phyloP scores from a whole-genome alignment of 1,139 yeast species.

The Torulaspora pretoriensis region DNA sequence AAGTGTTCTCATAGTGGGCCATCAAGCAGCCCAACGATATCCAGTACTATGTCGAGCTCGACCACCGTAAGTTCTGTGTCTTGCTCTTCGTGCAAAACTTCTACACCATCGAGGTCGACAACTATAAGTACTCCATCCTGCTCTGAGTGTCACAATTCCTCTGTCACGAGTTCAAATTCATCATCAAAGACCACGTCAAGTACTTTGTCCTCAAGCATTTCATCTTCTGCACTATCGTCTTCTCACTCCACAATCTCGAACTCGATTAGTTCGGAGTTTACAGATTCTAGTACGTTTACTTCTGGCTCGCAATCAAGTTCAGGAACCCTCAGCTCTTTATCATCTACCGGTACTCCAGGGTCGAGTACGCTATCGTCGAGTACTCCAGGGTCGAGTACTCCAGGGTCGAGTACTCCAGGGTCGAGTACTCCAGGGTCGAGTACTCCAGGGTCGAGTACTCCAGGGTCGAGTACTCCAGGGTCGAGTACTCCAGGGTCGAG shows the following conservation, averaged over 20 bases:
- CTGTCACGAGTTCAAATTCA: neutral
- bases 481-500: conserved; percentile 1
- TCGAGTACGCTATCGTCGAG: neutral
- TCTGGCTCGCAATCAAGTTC: too few relatives aligned
- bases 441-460: neutral
- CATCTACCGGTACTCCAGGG: neutral
- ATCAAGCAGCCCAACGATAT: neutral
- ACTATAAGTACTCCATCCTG: neutral
- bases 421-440: neutral
- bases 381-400: neutral
- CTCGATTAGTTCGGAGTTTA: too few relatives aligned
- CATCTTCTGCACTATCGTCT: too few relatives aligned
- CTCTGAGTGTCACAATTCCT: conserved; percentile 1
- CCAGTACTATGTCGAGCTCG: neutral
- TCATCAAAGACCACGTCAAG: neutral
- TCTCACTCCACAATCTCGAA: too few relatives aligned
- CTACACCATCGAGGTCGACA: neutral
- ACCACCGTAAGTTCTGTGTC: neutral
- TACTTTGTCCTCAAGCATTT: neutral
- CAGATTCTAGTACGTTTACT: too few relatives aligned
- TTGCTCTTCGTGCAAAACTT: neutral
- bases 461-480: neutral
- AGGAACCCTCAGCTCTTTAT: too few relatives aligned
- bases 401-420: neutral
- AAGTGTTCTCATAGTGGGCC: neutral